phyloP scores from a whole-genome alignment of 2,329 filamentous ascomycete genomes.

The Fusarium irregulare region DNA sequence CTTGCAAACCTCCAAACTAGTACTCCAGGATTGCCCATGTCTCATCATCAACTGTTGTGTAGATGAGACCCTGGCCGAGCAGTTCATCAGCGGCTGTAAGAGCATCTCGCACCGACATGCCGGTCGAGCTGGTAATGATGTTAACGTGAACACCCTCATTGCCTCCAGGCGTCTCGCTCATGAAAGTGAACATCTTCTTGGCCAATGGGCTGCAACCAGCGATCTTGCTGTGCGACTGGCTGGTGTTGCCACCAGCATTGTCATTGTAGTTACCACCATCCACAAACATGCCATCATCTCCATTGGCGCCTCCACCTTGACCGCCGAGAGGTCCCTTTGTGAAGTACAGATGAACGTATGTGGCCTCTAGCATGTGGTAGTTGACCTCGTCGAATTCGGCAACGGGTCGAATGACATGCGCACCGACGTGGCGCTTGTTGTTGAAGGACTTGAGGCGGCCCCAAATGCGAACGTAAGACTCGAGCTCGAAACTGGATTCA shows the following conservation, averaged over 20 bases:
- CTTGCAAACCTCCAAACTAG: constrained; percentile 46
- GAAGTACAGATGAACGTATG: constrained; percentile 87
- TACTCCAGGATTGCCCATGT: constrained; percentile 89
- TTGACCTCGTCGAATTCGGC: constrained; percentile 91
- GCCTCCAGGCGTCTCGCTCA: constrained; percentile 74
- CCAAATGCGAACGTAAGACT: constrained; percentile 86
- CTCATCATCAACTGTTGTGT: constrained; percentile 90
- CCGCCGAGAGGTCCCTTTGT: constrained; percentile 72
- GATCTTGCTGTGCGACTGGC: constrained; percentile 54
- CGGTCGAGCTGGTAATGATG: constrained; percentile 74
- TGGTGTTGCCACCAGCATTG: constrained; percentile 52
- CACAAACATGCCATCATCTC: constrained; percentile 67
- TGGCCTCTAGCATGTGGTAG: constrained; percentile 91
- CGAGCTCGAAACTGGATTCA: constrained; percentile 70
- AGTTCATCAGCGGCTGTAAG: constrained; percentile 85
- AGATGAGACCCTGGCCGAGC: constrained; percentile 78
- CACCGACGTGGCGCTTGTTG: constrained; percentile 83
- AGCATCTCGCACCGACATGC: constrained; percentile 76
- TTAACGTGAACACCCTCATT: constrained; percentile 89
- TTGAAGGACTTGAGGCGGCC: constrained; percentile 87
- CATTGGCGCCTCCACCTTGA: constrained; percentile 53
- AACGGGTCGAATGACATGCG: constrained; percentile 83
- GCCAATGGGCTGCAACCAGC: constrained; percentile 66
- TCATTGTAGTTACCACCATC: constrained; percentile 59
- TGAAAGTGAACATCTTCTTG: constrained; percentile 75